Conservation (phyloP, 306 rosid species). For the Dryas octopetala region DNA sequence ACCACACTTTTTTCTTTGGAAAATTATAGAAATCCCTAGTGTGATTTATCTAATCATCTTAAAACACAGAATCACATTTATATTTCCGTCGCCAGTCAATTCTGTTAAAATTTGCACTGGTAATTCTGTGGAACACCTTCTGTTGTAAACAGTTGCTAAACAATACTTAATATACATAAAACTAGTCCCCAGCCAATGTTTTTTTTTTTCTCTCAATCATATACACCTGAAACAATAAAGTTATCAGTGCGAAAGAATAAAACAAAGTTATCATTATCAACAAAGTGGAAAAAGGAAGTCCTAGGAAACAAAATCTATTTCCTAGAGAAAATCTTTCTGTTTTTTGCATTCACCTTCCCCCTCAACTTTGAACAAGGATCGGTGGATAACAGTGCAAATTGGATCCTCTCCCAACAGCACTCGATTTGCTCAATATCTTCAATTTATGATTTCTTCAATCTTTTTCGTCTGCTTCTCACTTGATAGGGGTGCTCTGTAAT, state of each 20-base stretch:
- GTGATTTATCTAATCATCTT: too few species aligned
- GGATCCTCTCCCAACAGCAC: not conserved
- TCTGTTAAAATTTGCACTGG: too few species aligned
- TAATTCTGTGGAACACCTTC: too few species aligned
- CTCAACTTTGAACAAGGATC: conserved; percentile 6
- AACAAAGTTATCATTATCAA: not conserved
- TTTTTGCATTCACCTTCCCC: conserved; percentile 6
- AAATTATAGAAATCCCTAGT: too few species aligned
- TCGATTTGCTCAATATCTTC: not conserved
- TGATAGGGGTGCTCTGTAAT: conserved; percentile 64
- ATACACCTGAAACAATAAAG: not conserved
- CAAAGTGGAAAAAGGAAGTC: not conserved
- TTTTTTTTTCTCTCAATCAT: not conserved
- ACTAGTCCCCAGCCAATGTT: too few species aligned
- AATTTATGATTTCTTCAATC: not conserved
- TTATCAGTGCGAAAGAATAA: not conserved
- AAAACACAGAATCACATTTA: too few species aligned
- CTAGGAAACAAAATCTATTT: not conserved
- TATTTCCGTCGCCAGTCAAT: too few species aligned
- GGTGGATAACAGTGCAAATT: not conserved
- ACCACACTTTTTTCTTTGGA: too few species aligned
- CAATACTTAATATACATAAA: too few species aligned
- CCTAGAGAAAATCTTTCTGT: not conserved
- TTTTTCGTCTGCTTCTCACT: conserved; percentile 16
- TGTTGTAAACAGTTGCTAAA: too few species aligned